These are phyloP conservation scores for Babesia caballi DNA, from an alignment of 169 alveolate genomes.

Conservation along the genomic window DNA sequence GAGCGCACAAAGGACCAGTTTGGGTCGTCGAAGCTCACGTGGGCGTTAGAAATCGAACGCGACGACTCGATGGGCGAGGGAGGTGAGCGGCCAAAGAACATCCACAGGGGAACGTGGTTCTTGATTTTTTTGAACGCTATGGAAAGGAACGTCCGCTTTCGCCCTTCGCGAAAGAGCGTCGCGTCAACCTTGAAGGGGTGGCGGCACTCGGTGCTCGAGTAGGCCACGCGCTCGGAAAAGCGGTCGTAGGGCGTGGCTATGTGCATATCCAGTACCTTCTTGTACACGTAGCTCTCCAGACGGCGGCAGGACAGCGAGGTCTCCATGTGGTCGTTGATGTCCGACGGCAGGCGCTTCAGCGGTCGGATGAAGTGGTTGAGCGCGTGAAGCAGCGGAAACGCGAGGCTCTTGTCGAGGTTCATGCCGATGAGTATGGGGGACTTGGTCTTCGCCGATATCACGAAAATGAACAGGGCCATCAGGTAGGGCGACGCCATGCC, in stretches of 20 bases:
- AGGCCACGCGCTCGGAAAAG: slow-evolving; percentile 8
- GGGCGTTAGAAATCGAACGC: neutral
- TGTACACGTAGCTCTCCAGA: slow-evolving; percentile 28
- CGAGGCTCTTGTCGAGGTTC: slow-evolving; percentile 37
- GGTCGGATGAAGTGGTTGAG: slow-evolving; percentile 57
- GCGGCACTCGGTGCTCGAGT: neutral
- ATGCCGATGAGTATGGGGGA: slow-evolving; percentile 29
- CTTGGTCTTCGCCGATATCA: slow-evolving; percentile 18
- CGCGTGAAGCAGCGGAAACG: slow-evolving; percentile 60
- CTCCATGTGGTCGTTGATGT: slow-evolving; percentile 60
- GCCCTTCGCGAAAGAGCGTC: neutral
- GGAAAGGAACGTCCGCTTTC: neutral
- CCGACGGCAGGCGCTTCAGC: slow-evolving; percentile 48
- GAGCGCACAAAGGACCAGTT: neutral
- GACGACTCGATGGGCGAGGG: neutral
- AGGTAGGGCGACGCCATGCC: slow-evolving; percentile 51
- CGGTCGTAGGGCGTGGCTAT: slow-evolving; percentile 26
- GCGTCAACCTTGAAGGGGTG: slow-evolving; percentile 15
- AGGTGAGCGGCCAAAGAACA: neutral
- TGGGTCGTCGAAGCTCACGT: neutral
- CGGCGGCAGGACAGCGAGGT: slow-evolving; percentile 57
- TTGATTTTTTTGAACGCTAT: neutral
- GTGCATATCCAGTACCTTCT: slow-evolving; percentile 46
- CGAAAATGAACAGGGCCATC: slow-evolving; percentile 40
- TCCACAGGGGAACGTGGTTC: neutral